Evolutionary conservation across 179 eudicot species (phyloP).

Genomic region (Beta lomatogona): DNA sequence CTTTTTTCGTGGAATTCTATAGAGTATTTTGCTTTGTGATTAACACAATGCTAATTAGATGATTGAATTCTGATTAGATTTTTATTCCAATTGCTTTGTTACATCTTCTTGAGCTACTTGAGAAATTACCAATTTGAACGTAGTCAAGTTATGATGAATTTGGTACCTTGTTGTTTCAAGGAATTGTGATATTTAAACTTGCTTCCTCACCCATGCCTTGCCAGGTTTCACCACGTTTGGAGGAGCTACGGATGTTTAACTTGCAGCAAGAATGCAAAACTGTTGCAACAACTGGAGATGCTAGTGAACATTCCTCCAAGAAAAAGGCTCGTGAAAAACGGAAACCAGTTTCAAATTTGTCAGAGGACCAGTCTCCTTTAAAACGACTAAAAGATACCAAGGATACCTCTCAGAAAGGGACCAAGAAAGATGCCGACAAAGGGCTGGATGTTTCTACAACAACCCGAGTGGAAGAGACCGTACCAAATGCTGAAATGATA

Average conservation of each 20-base stretch:
- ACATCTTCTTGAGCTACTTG: background rate
- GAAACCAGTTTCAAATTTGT: conserved; percentile 47
- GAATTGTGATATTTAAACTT: background rate
- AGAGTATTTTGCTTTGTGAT: background rate
- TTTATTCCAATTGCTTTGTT: background rate
- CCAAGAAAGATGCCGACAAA: conserved; percentile 32
- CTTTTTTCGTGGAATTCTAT: too few relatives aligned
- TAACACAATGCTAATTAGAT: too few relatives aligned
- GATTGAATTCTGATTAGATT: too few relatives aligned
- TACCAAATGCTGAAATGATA: conserved; percentile 32
- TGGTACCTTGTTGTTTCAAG: conserved; percentile 1
- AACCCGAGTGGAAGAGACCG: conserved; percentile 36
- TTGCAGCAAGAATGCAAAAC: conserved; percentile 76
- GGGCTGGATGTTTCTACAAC: conserved; percentile 34
- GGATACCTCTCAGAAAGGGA: conserved; percentile 29
- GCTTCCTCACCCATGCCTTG: conserved; percentile 18
- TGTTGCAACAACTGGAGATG: conserved; percentile 41
- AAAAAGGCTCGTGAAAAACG: conserved; percentile 70
- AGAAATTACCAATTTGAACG: background rate
- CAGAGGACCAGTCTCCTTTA: conserved; percentile 63
- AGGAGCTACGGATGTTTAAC: conserved; percentile 74
- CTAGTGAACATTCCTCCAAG: conserved; percentile 46
- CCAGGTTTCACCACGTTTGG: conserved; percentile 86
- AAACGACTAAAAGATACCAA: conserved; percentile 61
- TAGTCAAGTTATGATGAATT: background rate